Evolutionary conservation across 495 filamentous ascomycete species (phyloP), one percentile per base, ranked within the genome.

Genomic region (Penicillium pulvis): DNA sequence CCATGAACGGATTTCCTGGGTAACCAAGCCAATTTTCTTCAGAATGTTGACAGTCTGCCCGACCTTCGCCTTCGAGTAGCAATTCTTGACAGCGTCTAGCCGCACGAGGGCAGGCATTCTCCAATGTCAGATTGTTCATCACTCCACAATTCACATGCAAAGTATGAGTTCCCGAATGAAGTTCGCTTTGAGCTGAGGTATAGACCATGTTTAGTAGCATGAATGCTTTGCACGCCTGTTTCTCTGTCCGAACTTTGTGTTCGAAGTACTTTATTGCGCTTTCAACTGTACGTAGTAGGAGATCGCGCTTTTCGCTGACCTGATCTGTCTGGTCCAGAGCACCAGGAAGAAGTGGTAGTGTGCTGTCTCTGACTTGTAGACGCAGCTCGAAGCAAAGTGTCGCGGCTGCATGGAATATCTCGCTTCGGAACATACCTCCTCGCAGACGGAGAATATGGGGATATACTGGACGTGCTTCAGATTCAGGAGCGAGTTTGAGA

Each of bases 371-470:
- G 6, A 43, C 33, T 36, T 56, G 52, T 50, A 60, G 52, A 8
- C 58, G 44, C 33, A 60, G 51, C 51, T 60, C 58, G 14, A 55
- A 60, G 51, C 58, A 60, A 8, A 60, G 28, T 10, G 58, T 55
- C 11, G 45, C 36, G 6, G 58, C 58, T 12, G 58, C 58, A 42
- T 60, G 52, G 16, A 60, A 60, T 16, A 60, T 26, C n/a, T 60
- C 58, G 33, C 54, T 53, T 20, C 52, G 52, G 20, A 60, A 60
- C 52, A 60, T 55, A 3, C 58, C 58, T 1, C 58, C 58, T 20
- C 39, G 23, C 5, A 54, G 36, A 11, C 39, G 51, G 10, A 54
- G 39, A 3, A 52, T 41, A 31, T 52, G 33, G 2, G 50, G 50
- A 16, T 39, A 41, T 17, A 28, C 3, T 16, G 17, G 35, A 1